Conservation (phyloP, 176 grass and related monocot genomes). For the Zea mays region Zm-B73-REFERENCE-NAM-5.0 NC_050096.1:285382001-285382500, state of each 20-base stretch:
- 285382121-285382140: constrained; percentile 69
- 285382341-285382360: constrained; percentile 40
- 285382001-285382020: constrained; percentile 90
- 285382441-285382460: constrained; percentile 67
- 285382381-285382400: constrained; percentile 61
- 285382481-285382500: constrained; percentile 73
- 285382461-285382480: constrained; percentile 50
- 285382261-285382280: constrained; percentile 58
- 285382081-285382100: constrained; percentile 58
- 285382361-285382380: constrained; percentile 69
- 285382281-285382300: constrained; percentile 75
- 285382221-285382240: constrained; percentile 64
- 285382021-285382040: constrained; percentile 71
- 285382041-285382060: constrained; percentile 73
- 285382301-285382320: constrained; percentile 76
- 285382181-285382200: constrained; percentile 54
- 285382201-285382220: constrained; percentile 56
- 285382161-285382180: constrained; percentile 77
- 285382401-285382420: constrained; percentile 97
- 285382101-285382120: constrained; percentile 80
- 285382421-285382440: constrained; percentile 64
- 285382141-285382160: constrained; percentile 56
- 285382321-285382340: constrained; percentile 59
- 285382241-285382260: constrained; percentile 77
- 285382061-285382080: constrained; percentile 78